Evolutionary conservation across 2,329 filamentous ascomycete species (phyloP).

Genomic region (Xylariaceae sp.): DNA sequence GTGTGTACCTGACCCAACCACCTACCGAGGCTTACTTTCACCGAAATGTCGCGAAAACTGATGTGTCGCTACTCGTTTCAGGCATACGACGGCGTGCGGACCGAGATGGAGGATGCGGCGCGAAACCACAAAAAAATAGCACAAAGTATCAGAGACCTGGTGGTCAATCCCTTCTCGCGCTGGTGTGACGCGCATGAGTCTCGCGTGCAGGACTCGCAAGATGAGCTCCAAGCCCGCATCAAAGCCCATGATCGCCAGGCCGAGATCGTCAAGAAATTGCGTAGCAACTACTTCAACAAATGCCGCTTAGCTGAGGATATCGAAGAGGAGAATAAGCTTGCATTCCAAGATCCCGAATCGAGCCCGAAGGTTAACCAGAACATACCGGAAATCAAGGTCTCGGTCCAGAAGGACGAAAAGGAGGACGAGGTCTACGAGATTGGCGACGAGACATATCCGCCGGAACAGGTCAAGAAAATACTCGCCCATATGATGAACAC

Average conservation of each 20-base stretch:
- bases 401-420: conserved; percentile 57
- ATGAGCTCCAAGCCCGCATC: conserved; percentile 84
- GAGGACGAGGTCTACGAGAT: conserved; percentile 85
- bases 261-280: conserved; percentile 84
- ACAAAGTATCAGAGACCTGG: conserved; percentile 90
- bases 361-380: conserved; percentile 55
- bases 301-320: conserved; percentile 92
- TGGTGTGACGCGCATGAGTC: conserved; percentile 95
- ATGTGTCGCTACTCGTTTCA: conserved; percentile 32
- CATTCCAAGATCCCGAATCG: conserved; percentile 79
- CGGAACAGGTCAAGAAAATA: conserved; percentile 87
- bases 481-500: conserved; percentile 78
- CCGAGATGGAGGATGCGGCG: conserved; percentile 85
- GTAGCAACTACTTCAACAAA: conserved; percentile 98
- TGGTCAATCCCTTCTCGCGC: conserved; percentile 86
- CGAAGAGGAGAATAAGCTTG: conserved; percentile 97
- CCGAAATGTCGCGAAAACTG: conserved; percentile 21
- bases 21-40: conserved; percentile 3
- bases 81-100: conserved; percentile 91
- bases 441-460: conserved; percentile 79
- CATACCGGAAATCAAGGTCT: conserved; percentile 85
- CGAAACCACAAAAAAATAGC: conserved; percentile 93
- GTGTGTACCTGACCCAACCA: conserved; percentile 42
- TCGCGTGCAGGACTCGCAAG: conserved; percentile 88
- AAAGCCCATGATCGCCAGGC: conserved; percentile 91